Percentiles rank a stretch among this genome's conserved stretches.
Evolutionary conservation across 2,329 filamentous ascomycete species (phyloP).

Genomic region (Rhynchosporium graminicola): DNA sequence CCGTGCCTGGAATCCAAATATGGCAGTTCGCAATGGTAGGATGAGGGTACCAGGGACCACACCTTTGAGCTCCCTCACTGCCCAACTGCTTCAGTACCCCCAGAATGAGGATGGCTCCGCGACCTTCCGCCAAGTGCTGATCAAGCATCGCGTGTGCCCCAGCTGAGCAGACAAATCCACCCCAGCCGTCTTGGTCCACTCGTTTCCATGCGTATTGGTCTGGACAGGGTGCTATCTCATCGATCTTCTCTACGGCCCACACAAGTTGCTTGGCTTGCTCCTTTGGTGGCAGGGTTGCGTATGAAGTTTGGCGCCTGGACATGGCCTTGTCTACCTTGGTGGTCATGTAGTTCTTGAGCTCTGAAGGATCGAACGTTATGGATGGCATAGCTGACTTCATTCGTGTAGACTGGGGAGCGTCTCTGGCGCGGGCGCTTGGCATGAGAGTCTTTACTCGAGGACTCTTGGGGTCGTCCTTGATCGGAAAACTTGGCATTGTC

Average conservation of each 20-base stretch:
- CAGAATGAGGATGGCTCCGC: conserved; percentile 11
- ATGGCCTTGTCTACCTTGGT: conserved; percentile 13
- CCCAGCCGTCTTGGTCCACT: conserved; percentile 47
- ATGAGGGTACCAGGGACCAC: conserved; percentile 4
- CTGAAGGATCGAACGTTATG: background rate
- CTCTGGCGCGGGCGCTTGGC: background rate
- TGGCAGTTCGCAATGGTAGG: background rate
- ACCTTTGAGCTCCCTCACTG: background rate
- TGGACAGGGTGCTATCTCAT: conserved; percentile 54
- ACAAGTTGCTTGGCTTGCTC: conserved; percentile 15
- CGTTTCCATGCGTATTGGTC: conserved; percentile 52
- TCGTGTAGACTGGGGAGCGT: background rate
- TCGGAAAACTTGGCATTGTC: background rate
- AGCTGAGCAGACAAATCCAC: conserved; percentile 61
- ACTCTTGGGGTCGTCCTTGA: background rate
- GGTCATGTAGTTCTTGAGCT: background rate
- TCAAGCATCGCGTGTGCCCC: conserved; percentile 57
- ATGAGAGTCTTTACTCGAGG: too few relatives aligned
- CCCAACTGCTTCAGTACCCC: background rate
- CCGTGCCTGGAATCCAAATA: background rate
- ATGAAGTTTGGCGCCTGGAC: conserved; percentile 4
- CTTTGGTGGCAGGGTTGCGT: conserved; percentile 1
- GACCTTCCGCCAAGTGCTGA: conserved; percentile 34
- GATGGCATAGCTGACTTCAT: background rate
- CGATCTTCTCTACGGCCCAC: conserved; percentile 40